Evolutionary conservation across 345 rosid genomes (phyloP).

Genomic region (Tarenaya hassleriana): DNA sequence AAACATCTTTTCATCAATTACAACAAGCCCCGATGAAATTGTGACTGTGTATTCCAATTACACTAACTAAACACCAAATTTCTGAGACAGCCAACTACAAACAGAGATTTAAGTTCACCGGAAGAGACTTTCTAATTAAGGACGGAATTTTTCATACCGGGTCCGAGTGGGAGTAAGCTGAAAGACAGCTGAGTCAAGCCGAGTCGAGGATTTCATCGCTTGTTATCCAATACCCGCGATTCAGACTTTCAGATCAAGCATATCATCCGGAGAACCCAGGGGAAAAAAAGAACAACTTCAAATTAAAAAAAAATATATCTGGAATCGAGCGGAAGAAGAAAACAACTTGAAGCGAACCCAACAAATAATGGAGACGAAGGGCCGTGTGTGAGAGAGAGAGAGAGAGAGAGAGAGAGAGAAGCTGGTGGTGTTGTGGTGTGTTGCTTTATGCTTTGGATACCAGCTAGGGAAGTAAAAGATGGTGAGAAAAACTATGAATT

Average conservation of each 20-base stretch:
- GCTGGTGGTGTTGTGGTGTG: neutral
- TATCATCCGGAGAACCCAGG: conserved; percentile 15
- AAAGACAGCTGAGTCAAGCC: conserved; percentile 77
- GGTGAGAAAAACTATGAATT: conserved; percentile 17
- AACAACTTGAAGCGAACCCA: conserved; percentile 28
- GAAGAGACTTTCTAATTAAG: conserved; percentile 4
- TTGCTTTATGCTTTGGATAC: conserved; percentile 21
- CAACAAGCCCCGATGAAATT: neutral
- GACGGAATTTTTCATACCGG: conserved; percentile 36
- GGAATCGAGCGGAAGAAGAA: neutral
- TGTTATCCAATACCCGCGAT: conserved; percentile 18
- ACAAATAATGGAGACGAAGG: conserved; percentile 11
- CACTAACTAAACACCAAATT: neutral
- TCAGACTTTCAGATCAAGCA: conserved; percentile 18
- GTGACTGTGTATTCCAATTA: neutral
- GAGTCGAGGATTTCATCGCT: conserved; percentile 74
- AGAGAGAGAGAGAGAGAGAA: conserved; percentile 15
- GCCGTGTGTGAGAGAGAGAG: conserved; percentile 7
- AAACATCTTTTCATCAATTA: conserved; percentile 2
- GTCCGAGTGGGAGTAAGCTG: conserved; percentile 99
- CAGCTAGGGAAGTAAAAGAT: conserved; percentile 28
- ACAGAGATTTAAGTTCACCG: neutral
- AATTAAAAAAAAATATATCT: neutral
- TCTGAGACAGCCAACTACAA: neutral
- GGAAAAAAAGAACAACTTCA: neutral